Conservation (phyloP, 345 rosid species). For the Limnanthes douglasii region DNA sequence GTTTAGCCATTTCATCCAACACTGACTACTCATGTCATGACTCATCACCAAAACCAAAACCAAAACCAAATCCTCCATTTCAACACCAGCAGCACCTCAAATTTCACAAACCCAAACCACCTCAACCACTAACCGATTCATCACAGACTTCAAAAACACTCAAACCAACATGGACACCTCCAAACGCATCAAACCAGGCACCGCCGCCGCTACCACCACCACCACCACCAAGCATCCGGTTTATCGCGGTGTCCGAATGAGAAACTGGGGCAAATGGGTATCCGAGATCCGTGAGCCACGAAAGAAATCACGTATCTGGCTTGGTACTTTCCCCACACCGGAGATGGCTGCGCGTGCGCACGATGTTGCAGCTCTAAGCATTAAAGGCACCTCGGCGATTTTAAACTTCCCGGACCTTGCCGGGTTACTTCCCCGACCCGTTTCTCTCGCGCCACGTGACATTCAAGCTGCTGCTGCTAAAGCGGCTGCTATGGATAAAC, state of each 20-base stretch:
- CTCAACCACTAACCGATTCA: too few relatives aligned
- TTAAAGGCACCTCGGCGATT: constrained; percentile 67
- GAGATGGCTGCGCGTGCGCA: constrained; percentile 99
- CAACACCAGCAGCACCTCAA: too few relatives aligned
- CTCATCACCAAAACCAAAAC: too few relatives aligned
- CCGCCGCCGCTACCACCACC: too few relatives aligned
- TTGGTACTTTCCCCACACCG: constrained; percentile 81
- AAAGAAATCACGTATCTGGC: constrained; percentile 91
- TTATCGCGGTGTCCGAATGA: constrained; percentile 79
- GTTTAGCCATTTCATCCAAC: too few relatives aligned
- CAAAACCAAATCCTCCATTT: too few relatives aligned
- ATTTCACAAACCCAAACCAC: too few relatives aligned
- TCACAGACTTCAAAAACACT: too few relatives aligned
- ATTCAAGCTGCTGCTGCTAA: constrained; percentile 85
- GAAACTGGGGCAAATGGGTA: constrained; percentile 98
- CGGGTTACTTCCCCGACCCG: constrained; percentile 55
- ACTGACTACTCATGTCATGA: too few relatives aligned
- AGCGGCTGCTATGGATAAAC: constrained; percentile 61
- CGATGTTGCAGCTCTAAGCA: constrained; percentile 81
- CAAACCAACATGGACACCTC: too few relatives aligned
- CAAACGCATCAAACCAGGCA: too few relatives aligned
- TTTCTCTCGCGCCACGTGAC: constrained; percentile 63
- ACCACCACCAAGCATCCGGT: constrained; percentile 70
- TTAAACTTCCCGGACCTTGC: constrained; percentile 83
- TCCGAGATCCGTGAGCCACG: constrained; percentile 92